Base-by-base conservation (phyloP, 805 yeast genomes). In the Schwanniomyces polymorphus region DNA sequence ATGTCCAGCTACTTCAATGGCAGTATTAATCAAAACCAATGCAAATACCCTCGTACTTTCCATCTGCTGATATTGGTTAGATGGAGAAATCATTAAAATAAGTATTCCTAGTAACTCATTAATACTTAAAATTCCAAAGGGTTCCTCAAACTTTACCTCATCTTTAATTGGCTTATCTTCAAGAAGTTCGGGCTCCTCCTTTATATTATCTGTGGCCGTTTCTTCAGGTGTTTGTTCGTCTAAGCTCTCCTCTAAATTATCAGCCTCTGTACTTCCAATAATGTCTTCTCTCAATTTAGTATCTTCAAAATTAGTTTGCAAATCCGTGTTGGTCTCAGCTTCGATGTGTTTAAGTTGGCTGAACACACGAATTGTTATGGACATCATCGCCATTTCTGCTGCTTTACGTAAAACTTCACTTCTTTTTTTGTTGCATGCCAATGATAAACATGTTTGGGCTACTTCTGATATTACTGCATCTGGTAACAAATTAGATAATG, bases 371-470 rank as follows among this genome's bases (percentile, higher is more conserved):
- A 83, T 78, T 0, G 96, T 84, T 41, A 91, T 84, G 1, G 83
- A 68, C 33, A 80, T 72, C 76, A 90, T 78, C 0, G 96, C 79
- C 71, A 86, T 79, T 60, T 91, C 97, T 0, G 98, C 97, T 0
- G 96, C 86, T 50, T 86, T 81, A 58, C 98, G 76, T 48, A 94
- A 75, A 7, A 91, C 88, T 56, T 92, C 98, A 49, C 96, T 85
- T 63, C 97, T 80, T 62, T 91, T 80, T 68, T 89, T 88, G 63
- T 94, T 96, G 59, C 96, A 89, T 1, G 97, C 96, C 65, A 94
- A 78, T 5, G 95, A 85, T 60, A 94, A 78, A 48, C 96, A 88
- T 0, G 97, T 91, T 58, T 92, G 97, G 26, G 91, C 80, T 25
- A 91, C 91, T 60, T 92, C 97, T 52, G 88, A 85, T 49, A 94